Evolutionary conservation across 257 asterid genomes (phyloP), one percentile per base, ranked within the genome.

Genomic region (Fraxinus pennsylvanica): DNA sequence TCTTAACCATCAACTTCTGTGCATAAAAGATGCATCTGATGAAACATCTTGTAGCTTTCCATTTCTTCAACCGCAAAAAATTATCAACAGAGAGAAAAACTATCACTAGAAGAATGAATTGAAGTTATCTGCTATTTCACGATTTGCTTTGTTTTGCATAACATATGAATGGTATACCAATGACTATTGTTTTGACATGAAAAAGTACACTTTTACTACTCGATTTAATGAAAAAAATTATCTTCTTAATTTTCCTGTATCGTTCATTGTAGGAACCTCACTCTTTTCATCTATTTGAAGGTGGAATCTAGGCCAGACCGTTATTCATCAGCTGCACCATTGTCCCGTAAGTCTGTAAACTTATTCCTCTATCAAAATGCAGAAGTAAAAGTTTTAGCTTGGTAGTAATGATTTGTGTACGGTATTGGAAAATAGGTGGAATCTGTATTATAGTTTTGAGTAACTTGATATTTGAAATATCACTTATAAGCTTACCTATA

Each of bases 301-400:
- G 99, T 84, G 91, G 99, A 94, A 89, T 92, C 99, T 79, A 90
- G 99, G 79, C 88, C 98, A 50, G 99, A 95, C 90, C 96, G 97
- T 38, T 93, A 91, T 90, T 95, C 98, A 67, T 95, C 98, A 52
- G 99, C 98, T 86, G 97, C 99, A 57, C 99, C 99, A 59, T 82
- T 95, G 80, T 93, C 98, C 74, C 98, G 98, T 93, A 87, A 93
- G 96, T 89, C 72, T n/a, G 57, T 7, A 39, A 21, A 74, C 75
- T 66, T 27, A 74, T 41, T 33, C 74, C 25, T 75, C 39, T 54
- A 54, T 61, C 41, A 75, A 52, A 52, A n/a, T 52, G 17, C 79
- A 59, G 72, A 35, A 74, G 52, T 54, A 71, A 36, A 78, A 76
- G 8, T 39, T 9, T 78, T 79, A 38, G 47, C 45, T 38, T 52